Base-by-base conservation (phyloP, 192 early-diverging fungal genomes). In the Coemansia sp. region DNA sequence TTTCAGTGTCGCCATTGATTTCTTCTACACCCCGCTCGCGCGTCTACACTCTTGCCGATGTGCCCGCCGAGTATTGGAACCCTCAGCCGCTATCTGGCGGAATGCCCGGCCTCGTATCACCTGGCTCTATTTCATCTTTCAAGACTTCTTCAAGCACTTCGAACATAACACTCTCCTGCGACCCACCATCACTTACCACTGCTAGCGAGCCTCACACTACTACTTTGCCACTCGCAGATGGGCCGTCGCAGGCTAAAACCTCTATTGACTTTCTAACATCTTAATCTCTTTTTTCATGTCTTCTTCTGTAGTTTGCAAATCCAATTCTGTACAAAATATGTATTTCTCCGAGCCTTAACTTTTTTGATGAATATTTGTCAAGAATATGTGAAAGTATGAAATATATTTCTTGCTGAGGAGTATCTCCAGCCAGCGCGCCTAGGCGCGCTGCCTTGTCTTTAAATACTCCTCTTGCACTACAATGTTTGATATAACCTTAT, bases 261-360 rank as follows among this genome's bases (percentile, higher is more conserved):
- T 77, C 80, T 7, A 83, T 83, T 31, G 72, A 53, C 31, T 83
- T 83, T 68, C 62, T 83, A 18, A 82, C 66, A 13, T 43, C 62
- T 10, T 76, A 55, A 62, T 41, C 31, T 47, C 36, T 13, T 38
- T 33, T 39, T 47, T n/a, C 20, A 29, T n/a, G 9, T 24, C 5
- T 22, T 61, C 53, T 60, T 61, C 41, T 29, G 39, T 69, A 69
- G 62, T 39, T 34, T 38, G 43, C 29, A 53, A 40, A 15, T 55
- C 22, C 40, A 33, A 31, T 53, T 66, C 22, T 53, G 22, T 58
- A 16, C 24, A 58, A 58, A 15, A 58, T 58, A 33, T 58, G 31
- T 18, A 15, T 24, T 34, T 64, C 39, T 7, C 8, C 8, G 13
- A 15, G 11, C 41, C 33, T 18, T 34, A 12, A n/a, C n/a, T n/a